Percentiles rank a stretch among this genome's conserved stretches.
phyloP scores from a whole-genome alignment of 768 basidiomycete genomes.

The Naganishia onofrii region DNA sequence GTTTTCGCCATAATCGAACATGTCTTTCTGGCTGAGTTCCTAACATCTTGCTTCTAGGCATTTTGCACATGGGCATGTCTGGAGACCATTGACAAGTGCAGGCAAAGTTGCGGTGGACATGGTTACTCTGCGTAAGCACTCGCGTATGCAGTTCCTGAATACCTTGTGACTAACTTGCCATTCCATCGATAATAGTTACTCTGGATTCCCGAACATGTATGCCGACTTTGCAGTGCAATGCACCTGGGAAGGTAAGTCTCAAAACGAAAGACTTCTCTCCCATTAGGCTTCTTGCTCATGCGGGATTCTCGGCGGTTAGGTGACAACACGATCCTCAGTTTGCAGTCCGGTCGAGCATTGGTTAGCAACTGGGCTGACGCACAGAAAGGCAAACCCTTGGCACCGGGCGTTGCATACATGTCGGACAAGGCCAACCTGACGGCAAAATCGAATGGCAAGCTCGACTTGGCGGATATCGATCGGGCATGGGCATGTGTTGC shows the following conservation, averaged over 20 bases:
- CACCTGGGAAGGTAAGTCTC: slow-evolving; percentile 51
- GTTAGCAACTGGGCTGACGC: slow-evolving; percentile 52
- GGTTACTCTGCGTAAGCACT: slow-evolving; percentile 53
- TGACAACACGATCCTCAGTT: slow-evolving; percentile 53
- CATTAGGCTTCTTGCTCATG: too few species aligned
- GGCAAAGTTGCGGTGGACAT: slow-evolving; percentile 55
- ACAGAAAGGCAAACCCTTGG: slow-evolving; percentile 49
- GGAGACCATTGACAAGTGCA: slow-evolving; percentile 55
- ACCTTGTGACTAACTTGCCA: background rate
- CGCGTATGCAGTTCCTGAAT: background rate
- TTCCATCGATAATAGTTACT: slow-evolving; percentile 38
- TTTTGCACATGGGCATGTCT: slow-evolving; percentile 57
- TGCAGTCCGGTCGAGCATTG: slow-evolving; percentile 52
- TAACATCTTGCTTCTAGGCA: slow-evolving; percentile 33
- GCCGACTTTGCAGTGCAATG: slow-evolving; percentile 54
- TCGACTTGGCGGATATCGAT: slow-evolving; percentile 52
- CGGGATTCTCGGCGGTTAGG: slow-evolving; percentile 30
- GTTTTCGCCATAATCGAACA: background rate
- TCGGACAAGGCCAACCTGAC: slow-evolving; percentile 45
- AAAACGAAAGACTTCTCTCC: too few species aligned
- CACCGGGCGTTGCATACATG: slow-evolving; percentile 54
- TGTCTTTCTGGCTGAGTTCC: background rate
- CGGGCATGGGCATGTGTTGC: slow-evolving; percentile 53
- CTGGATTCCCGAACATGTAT: slow-evolving; percentile 52
- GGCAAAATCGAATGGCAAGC: slow-evolving; percentile 44